Base-by-base conservation (phyloP, 108 stramenopile genomes). In the Pseudonitzschia multistriata region DNA sequence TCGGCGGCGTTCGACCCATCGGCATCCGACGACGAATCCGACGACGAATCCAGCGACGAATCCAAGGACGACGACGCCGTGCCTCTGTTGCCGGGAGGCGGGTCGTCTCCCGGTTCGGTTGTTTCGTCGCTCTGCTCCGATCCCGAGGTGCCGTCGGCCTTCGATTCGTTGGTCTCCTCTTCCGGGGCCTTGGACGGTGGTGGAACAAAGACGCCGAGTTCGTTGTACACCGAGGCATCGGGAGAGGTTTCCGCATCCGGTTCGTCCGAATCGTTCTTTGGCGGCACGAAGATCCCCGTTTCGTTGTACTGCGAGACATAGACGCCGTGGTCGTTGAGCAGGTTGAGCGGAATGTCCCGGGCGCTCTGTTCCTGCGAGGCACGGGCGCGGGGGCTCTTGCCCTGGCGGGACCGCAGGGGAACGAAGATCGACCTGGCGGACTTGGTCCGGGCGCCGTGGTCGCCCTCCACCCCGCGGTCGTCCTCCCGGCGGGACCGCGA, bases 301-400 rank as follows among this genome's bases (percentile, higher is more conserved):
- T 59, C 57, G 57, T 59, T 59, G 33, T 59, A 59, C 35, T 59
- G 29, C 14, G 57, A 59, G 15, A 59, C 57, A 36, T 59, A 59
- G 3, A 59, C 57, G 11, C 57, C 57, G 29, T 59, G 57, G 35
- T 59, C 34, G 35, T 59, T 33, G 33, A 59, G 21, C n/a, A 59
- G 19, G 7, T 59, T 59, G 4, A 59, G 29, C 3, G 57, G 22
- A 8, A 52, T 59, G 7, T 59, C 57, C 28, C 34, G 33, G 33
- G 14, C 17, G 33, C n/a, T 30, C 22, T 24, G 5, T 17, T 45
- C 42, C 17, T 45, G 42, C 7, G 11, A 17, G 2, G 8, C 22
- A 52, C 19, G 8, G 4, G 22, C 22, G 7, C 2, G 2, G 40
- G 40, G 13, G 40, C 10, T 10, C 50, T 8, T 25, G 1, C 8